Evolutionary conservation across 495 filamentous ascomycete species (phyloP).

Genomic region (Astrocystis sublimbata): DNA sequence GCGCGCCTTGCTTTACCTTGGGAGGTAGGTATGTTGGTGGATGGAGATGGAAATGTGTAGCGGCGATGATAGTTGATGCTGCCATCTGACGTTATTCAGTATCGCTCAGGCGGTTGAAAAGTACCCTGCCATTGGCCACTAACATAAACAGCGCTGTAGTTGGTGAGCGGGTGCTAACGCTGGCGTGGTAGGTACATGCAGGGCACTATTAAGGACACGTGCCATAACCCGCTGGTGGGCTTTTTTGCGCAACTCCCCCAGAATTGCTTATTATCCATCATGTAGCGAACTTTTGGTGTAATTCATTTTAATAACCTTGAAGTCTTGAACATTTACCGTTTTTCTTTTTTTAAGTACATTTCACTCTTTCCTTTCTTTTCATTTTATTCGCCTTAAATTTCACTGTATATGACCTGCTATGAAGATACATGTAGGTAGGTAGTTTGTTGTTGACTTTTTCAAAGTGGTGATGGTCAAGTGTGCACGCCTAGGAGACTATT

Average conservation of each 20-base stretch:
- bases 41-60: not conserved
- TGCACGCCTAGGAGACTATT: no score
- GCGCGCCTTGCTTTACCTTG: not conserved
- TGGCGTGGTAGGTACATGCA: not conserved
- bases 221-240: conserved; percentile 13
- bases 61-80: not conserved
- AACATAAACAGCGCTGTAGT: conserved; percentile 18
- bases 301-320: no score
- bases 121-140: conserved; percentile 20
- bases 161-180: conserved; percentile 7
- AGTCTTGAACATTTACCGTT: no score
- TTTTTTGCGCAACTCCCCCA: not conserved
- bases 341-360: no score
- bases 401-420: no score
- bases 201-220: conserved; percentile 32
- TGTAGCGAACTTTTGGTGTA: no score
- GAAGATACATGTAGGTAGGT: no score
- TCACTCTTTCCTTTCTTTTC: no score
- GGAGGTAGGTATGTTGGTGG: not conserved
- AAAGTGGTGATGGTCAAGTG: no score
- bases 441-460: no score
- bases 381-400: no score
- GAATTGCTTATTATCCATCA: not conserved
- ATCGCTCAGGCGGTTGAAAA: not conserved
- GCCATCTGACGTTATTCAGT: not conserved